A percentile compares a stretch with the other conserved stretches of the same genome.
phyloP scores from a whole-genome alignment of 805 yeast genomes.

The Sugiyamaella chiloensis region DNA sequence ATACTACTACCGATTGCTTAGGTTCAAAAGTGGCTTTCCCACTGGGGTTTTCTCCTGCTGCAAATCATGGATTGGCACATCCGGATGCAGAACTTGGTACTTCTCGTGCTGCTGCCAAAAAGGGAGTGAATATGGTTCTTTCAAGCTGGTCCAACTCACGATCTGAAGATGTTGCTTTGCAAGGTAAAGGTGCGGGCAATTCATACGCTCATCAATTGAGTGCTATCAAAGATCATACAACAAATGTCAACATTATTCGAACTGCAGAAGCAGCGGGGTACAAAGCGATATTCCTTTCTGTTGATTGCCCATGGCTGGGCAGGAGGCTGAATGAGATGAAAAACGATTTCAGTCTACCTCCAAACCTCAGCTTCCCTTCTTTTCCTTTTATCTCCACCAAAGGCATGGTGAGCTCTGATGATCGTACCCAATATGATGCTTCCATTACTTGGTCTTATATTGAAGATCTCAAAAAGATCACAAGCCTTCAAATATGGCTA shows the following conservation, averaged over 20 bases:
- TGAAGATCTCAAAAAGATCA: conserved; percentile 30
- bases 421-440: conserved; percentile 21
- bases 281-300: conserved; percentile 51
- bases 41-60: conserved; percentile 37
- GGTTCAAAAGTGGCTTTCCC: conserved; percentile 31
- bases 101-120: conserved; percentile 32
- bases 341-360: conserved; percentile 31
- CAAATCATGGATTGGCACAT: conserved; percentile 33
- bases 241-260: conserved; percentile 25
- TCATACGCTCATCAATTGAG: conserved; percentile 28
- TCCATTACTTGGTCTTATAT: conserved; percentile 25
- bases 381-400: conserved; percentile 18
- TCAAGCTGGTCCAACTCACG: conserved; percentile 28
- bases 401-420: conserved; percentile 27
- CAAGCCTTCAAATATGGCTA: conserved; percentile 46
- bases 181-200: conserved; percentile 27
- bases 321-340: conserved; percentile 46
- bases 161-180: conserved; percentile 28
- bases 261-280: conserved; percentile 33
- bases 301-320: conserved; percentile 56
- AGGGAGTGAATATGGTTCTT: conserved; percentile 32
- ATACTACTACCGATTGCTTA: conserved; percentile 24
- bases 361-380: conserved; percentile 30
- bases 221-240: conserved; percentile 30
- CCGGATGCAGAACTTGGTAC: conserved; percentile 35